These are phyloP conservation scores for Cryptosporidium muris DNA, from an alignment of 169 alveolate species.

Conservation along the genomic window DNA sequence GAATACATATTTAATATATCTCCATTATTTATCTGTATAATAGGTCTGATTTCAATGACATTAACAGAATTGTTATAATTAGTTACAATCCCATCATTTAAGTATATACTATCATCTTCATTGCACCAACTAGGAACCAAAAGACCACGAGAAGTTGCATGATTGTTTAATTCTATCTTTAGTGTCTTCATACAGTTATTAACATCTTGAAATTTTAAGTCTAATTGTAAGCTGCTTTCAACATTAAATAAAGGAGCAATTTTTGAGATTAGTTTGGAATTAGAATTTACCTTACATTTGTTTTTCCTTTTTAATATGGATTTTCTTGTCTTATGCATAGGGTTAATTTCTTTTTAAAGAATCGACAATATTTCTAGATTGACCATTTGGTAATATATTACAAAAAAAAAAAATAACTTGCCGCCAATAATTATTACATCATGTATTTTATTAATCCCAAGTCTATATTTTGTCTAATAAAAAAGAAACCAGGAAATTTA, in stretches of 20 bases:
- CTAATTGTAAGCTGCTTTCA: constrained; percentile 3
- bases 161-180: background rate
- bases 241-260: constrained; percentile 40
- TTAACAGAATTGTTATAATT: background rate
- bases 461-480: no score
- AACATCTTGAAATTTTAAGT: constrained; percentile 14
- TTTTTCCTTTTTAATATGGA: no score
- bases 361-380: no score
- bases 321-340: no score
- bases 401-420: no score
- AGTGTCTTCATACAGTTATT: background rate
- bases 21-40: constrained; percentile 1
- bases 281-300: no score
- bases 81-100: background rate
- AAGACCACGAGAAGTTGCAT: constrained; percentile 29
- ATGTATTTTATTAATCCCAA: no score
- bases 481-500: no score
- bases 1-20: constrained; percentile 22
- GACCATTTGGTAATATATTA: no score
- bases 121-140: constrained; percentile 30
- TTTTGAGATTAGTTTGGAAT: background rate
- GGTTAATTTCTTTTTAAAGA: no score
- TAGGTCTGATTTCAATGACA: constrained; percentile 4
- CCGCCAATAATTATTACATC: no score
- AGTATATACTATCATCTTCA: background rate